Evolutionary conservation across 225 moss, liverwort and hornwort species (phyloP).

Genomic region (Bryum argenteum): DNA sequence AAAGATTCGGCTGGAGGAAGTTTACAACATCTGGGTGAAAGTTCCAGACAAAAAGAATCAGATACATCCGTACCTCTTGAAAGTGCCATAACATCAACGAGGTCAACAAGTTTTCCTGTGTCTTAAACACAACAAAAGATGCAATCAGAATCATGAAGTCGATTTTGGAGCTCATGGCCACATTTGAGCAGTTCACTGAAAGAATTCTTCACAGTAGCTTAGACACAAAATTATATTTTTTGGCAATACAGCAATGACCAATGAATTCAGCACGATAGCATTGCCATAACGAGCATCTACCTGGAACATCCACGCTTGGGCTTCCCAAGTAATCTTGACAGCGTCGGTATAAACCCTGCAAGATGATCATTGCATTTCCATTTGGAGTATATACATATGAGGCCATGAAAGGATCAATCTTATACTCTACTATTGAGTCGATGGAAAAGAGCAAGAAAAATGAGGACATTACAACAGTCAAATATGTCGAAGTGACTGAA

Average conservation of each 20-base stretch:
- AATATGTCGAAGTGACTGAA: not conserved
- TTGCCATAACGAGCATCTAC: slow-evolving; percentile 34
- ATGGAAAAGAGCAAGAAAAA: not conserved
- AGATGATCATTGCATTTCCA: slow-evolving; percentile 10
- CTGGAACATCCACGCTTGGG: slow-evolving; percentile 66
- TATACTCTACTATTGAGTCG: not conserved
- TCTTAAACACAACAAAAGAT: slow-evolving; percentile 33
- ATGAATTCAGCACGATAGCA: slow-evolving; percentile 5
- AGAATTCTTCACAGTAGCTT: slow-evolving; percentile 1
- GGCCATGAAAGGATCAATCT: not conserved
- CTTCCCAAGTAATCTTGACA: slow-evolving; percentile 70
- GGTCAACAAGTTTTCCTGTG: slow-evolving; percentile 54
- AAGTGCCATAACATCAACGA: slow-evolving; percentile 68
- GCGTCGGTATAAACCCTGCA: slow-evolving; percentile 81
- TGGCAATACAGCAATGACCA: slow-evolving; percentile 17
- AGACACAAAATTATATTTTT: not conserved
- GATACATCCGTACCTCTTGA: slow-evolving; percentile 57
- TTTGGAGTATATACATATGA: slow-evolving; percentile 4
- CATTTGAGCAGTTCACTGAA: slow-evolving; percentile 3
- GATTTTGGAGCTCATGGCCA: not conserved
- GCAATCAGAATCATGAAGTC: slow-evolving; percentile 16
- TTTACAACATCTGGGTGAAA: slow-evolving; percentile 9
- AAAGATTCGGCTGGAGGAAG: not conserved
- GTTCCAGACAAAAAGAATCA: slow-evolving; percentile 5
- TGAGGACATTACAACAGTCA: not conserved